Conservation (phyloP, 805 yeast genomes). For the Candida silvatica region DNA sequence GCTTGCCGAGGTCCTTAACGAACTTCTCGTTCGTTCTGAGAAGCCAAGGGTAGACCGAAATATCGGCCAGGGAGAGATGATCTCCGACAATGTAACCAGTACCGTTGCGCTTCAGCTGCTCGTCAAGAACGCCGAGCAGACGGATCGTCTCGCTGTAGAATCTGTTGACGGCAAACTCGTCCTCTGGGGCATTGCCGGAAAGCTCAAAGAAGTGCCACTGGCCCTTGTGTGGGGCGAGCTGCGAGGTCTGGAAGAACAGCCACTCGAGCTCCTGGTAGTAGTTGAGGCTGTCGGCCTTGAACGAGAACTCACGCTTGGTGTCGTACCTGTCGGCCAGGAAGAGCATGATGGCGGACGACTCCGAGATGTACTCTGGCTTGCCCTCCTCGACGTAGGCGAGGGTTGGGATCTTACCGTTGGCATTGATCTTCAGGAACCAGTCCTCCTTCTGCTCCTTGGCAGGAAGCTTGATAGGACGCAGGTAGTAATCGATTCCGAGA, state of each 20-base stretch:
- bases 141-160: slow-evolving; percentile 43
- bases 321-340: slow-evolving; percentile 58
- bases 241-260: slow-evolving; percentile 49
- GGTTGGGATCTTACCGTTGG: slow-evolving; percentile 59
- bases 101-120: slow-evolving; percentile 35
- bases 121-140: slow-evolving; percentile 45
- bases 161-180: slow-evolving; percentile 46
- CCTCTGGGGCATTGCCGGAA: slow-evolving; percentile 34
- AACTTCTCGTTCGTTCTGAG: slow-evolving; percentile 9
- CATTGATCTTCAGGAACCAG: slow-evolving; percentile 49
- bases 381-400: slow-evolving; percentile 34
- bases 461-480: slow-evolving; percentile 31
- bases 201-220: slow-evolving; percentile 41
- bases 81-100: slow-evolving; percentile 54
- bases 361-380: slow-evolving; percentile 36
- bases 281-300: slow-evolving; percentile 26
- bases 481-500: slow-evolving; percentile 33
- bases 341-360: slow-evolving; percentile 53
- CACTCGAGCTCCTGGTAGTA: slow-evolving; percentile 49
- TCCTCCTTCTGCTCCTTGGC: slow-evolving; percentile 42
- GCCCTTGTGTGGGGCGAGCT: slow-evolving; percentile 56
- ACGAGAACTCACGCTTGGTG: slow-evolving; percentile 38
- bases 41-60: slow-evolving; percentile 39
- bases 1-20: slow-evolving; percentile 15
- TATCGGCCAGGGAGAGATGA: slow-evolving; percentile 51